Conservation (phyloP, 176 grass and related monocot species). For the Phyllostachys edulis region DNA sequence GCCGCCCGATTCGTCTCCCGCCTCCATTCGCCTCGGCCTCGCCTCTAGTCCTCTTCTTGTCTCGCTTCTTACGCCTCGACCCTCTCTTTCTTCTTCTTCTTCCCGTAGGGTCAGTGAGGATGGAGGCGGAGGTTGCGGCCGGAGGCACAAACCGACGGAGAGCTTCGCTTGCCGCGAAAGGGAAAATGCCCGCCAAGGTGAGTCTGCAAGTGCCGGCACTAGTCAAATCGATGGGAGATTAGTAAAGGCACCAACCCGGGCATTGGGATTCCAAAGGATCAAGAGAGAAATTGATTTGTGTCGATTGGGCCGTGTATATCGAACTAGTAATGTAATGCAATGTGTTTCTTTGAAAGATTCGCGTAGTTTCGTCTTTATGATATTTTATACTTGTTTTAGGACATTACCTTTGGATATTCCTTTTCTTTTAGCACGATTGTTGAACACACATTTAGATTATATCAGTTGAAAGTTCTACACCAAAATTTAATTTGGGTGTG, state of each 20-base stretch:
- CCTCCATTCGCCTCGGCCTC: not conserved
- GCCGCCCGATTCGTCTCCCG: constrained; percentile 27
- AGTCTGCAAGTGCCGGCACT: not conserved
- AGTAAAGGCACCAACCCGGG: not conserved
- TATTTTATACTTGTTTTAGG: not conserved
- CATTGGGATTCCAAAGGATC: not conserved
- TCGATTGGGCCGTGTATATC: not conserved
- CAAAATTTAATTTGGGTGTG: not conserved
- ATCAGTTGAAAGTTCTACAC: not conserved
- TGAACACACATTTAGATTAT: not conserved
- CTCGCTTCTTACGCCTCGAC: no score
- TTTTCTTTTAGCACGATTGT: not conserved
- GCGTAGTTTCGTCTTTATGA: not conserved
- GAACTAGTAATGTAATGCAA: not conserved
- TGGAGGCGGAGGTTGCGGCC: not conserved
- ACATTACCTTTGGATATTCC: not conserved
- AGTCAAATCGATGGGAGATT: not conserved
- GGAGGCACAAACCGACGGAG: constrained; percentile 21
- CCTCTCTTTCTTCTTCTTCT: not conserved
- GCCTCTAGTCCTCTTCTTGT: no score
- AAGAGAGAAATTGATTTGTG: not conserved
- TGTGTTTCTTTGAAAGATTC: not conserved
- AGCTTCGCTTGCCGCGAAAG: constrained; percentile 34
- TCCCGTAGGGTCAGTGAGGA: not conserved
- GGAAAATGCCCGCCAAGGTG: constrained; percentile 46